Base-by-base conservation (phyloP, 768 basidiomycete genomes). In the Podaxis sp. region DNA sequence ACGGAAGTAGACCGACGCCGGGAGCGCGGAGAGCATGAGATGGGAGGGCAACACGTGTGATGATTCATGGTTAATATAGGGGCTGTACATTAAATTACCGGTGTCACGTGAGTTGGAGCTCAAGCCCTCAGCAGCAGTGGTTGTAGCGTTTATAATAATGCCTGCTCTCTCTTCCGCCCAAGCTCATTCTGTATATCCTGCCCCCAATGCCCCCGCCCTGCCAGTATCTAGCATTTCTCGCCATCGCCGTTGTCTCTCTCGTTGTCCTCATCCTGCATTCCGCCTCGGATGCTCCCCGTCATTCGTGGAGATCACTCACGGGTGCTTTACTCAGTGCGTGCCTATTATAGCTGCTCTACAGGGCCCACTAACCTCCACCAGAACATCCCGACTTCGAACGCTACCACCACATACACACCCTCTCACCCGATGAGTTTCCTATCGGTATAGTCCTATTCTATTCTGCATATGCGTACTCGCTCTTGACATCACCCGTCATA, bases 341-440 rank as follows among this genome's bases (percentile, higher is more conserved):
- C 51, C 25, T 54, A 37, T 52, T 40, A 55, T 55, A 38, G 37
- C 9, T 25, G 3, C 6, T 55, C 37, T 40, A 19, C 11, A 11
- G 29, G 25, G 43, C 41, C 25, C 50, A 12, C 29, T 53, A 9
- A 61, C 55, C 24, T 64, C 61, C 40, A 2, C 36, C 65, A 82
- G 80, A 72, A 6, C 69, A 78, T 63, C 85, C 87, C 4, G 85
- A 89, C 69, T 86, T 91, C 64, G 77, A 83, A 58, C 75, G 73
- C 40, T 88, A 86, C 66, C 72, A 68, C 6, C 67, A 71, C 4
- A 63, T 82, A 0, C 68, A 72, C 15, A 84, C 77, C 0, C 71
- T 92, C 11, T 70, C 79, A 8, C 63, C 66, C 4, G 67, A 78
- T 2, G 75, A 86, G 56, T 86, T 90, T 69, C 85, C 88, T 36